A percentile compares a stretch with the other conserved stretches of the same genome.
Conservation (phyloP, 805 yeast genomes). For the Grigorovia jiainica region DNA sequence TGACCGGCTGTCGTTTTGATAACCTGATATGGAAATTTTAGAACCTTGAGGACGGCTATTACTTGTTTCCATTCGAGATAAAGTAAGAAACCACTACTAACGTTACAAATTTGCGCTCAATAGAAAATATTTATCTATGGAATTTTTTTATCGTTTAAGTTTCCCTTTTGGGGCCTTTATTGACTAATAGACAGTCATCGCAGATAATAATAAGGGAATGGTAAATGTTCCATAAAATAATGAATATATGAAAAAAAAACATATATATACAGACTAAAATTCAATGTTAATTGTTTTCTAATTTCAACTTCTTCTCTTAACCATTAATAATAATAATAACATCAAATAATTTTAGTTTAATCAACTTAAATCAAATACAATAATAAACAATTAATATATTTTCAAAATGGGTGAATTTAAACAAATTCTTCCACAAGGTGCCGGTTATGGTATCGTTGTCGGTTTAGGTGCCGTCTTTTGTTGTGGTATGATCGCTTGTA, state of each 20-base stretch:
- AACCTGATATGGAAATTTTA: no score
- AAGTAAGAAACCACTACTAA: not conserved
- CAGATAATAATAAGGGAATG: no score
- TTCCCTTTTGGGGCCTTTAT: not conserved
- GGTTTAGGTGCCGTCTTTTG: conserved; percentile 82
- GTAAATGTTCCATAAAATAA: no score
- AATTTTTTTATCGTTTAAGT: not conserved
- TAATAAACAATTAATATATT: not conserved
- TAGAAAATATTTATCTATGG: not conserved
- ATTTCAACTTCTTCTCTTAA: no score
- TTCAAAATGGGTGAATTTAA: conserved; percentile 16
- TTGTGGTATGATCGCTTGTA: conserved; percentile 67
- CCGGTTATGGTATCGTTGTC: conserved; percentile 80
- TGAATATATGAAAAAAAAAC: no score
- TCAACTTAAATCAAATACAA: not conserved
- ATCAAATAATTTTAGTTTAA: not conserved
- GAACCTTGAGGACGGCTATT: no score
- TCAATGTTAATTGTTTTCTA: no score
- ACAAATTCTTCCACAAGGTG: conserved; percentile 54
- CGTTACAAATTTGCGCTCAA: not conserved
- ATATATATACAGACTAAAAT: no score
- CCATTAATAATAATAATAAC: no score
- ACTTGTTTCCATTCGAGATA: no score
- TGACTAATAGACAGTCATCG: not conserved
- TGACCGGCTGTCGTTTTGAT: no score